Evolutionary conservation across 2,329 filamentous ascomycete genomes (phyloP).

Genomic region (Colletotrichum sp.): DNA sequence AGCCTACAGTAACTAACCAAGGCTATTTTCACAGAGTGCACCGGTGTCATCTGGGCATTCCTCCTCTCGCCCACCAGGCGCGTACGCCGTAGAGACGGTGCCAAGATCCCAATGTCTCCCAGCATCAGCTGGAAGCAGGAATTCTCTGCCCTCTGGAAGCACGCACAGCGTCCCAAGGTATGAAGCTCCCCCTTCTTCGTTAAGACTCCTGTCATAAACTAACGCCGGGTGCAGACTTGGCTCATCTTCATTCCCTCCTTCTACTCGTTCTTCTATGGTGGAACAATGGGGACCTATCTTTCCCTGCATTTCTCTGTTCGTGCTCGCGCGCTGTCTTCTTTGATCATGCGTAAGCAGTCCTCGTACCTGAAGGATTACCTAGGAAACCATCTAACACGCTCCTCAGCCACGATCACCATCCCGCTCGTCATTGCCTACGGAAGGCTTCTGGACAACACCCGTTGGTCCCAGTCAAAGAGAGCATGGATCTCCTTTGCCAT

Average conservation of each 20-base stretch:
- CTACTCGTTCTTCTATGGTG: conserved; percentile 43
- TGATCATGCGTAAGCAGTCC: conserved; percentile 13
- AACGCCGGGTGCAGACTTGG: conserved; percentile 20
- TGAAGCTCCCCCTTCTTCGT: not conserved
- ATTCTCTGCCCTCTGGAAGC: conserved; percentile 26
- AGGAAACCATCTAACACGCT: accelerated
- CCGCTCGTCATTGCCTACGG: not conserved
- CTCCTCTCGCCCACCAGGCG: conserved; percentile 31
- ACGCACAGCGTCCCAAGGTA: conserved; percentile 23
- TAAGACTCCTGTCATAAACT: not conserved
- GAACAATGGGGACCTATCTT: conserved; percentile 29
- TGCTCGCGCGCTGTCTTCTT: conserved; percentile 26
- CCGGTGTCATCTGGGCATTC: conserved; percentile 29
- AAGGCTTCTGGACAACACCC: not conserved
- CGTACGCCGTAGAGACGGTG: conserved; percentile 31
- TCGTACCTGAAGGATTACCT: no score
- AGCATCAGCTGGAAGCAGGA: conserved; percentile 26
- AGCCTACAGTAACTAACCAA: not conserved
- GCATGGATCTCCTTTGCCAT: conserved; percentile 2
- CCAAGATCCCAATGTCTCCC: conserved; percentile 23
- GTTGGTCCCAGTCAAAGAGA: not conserved
- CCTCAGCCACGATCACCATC: not conserved
- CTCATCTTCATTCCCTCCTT: conserved; percentile 26
- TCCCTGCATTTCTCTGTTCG: conserved; percentile 29
- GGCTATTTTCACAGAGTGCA: conserved; percentile 21